Evolutionary conservation across 2,329 filamentous ascomycete genomes (phyloP).

Genomic region (Pseudogymnoascus verrucosus): DNA sequence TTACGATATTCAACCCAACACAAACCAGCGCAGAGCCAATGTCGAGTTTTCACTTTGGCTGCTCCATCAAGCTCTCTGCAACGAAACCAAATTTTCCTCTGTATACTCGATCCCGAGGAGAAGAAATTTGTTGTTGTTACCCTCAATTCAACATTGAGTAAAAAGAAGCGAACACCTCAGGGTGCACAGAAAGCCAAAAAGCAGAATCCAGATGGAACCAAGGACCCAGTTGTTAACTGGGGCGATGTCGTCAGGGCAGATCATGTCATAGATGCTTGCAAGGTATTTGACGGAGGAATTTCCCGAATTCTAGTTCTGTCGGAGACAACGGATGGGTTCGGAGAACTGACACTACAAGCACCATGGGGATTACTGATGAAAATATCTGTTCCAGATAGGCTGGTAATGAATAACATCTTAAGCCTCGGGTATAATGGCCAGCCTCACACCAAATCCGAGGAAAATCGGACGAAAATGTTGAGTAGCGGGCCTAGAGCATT

Average conservation of each 20-base stretch:
- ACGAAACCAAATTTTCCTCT: conserved; percentile 52
- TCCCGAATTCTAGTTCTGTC: conserved; percentile 64
- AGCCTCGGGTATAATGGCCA: conserved; percentile 44
- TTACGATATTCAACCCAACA: conserved; percentile 51
- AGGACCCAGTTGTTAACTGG: conserved; percentile 17
- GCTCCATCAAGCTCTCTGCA: conserved; percentile 49
- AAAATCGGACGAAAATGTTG: conserved; percentile 37
- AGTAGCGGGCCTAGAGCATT: conserved; percentile 32
- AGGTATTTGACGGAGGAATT: conserved; percentile 57
- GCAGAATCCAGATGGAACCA: conserved; percentile 18
- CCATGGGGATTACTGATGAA: conserved; percentile 67
- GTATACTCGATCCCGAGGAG: conserved; percentile 61
- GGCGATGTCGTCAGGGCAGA: conserved; percentile 39
- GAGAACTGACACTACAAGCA: conserved; percentile 64
- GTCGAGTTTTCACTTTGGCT: conserved; percentile 59
- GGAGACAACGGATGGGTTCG: conserved; percentile 53
- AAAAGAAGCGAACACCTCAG: conserved; percentile 11
- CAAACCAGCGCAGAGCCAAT: conserved; percentile 44
- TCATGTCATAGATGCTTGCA: conserved; percentile 66
- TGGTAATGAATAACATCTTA: conserved; percentile 52
- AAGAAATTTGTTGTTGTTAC: conserved; percentile 60
- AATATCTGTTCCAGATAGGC: conserved; percentile 49
- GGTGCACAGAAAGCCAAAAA: conserved; percentile 12
- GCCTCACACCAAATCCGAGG: conserved; percentile 45
- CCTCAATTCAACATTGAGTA: conserved; percentile 40